These are phyloP conservation scores for Naganishia liquefaciens DNA, from an alignment of 1,284 basidiomycete genomes.

Conservation along the genomic window DNA sequence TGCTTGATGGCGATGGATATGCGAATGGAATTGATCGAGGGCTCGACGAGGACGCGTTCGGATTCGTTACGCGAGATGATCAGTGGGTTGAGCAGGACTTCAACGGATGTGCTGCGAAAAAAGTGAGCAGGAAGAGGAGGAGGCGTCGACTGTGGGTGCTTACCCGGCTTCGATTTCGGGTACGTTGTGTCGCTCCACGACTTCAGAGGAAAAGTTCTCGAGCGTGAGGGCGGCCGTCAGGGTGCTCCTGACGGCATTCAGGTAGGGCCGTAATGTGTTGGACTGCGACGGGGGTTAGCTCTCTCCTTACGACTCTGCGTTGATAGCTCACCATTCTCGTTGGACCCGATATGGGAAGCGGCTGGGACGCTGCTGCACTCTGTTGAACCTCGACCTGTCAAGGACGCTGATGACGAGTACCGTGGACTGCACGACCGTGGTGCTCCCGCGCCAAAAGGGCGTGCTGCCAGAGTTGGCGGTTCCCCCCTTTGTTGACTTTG, in stretches of 20 bases:
- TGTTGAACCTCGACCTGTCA: background rate
- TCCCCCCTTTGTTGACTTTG: conserved; percentile 12
- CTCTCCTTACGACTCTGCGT: background rate
- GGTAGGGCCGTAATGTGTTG: conserved; percentile 83
- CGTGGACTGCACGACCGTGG: background rate
- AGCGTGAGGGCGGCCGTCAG: conserved; percentile 95
- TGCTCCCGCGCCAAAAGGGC: background rate
- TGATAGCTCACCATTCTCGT: background rate
- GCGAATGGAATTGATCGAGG: conserved; percentile 93
- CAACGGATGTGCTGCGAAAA: conserved; percentile 72
- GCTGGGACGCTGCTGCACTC: background rate
- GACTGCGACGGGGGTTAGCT: conserved; percentile 50
- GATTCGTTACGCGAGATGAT: conserved; percentile 95
- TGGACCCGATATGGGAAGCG: background rate
- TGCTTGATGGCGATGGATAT: conserved; percentile 98
- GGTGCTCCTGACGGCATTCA: conserved; percentile 91
- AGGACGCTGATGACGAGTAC: background rate
- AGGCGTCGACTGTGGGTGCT: conserved; percentile 40
- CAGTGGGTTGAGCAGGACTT: conserved; percentile 89
- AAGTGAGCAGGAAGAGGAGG: background rate
- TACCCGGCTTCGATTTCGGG: conserved; percentile 88
- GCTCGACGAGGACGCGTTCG: conserved; percentile 94
- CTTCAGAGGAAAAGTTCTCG: conserved; percentile 96
- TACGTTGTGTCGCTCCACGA: conserved; percentile 95
- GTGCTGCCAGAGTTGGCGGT: background rate